Evolutionary conservation across 257 asterid genomes (phyloP).

Genomic region (Cinchona pubescens): DNA sequence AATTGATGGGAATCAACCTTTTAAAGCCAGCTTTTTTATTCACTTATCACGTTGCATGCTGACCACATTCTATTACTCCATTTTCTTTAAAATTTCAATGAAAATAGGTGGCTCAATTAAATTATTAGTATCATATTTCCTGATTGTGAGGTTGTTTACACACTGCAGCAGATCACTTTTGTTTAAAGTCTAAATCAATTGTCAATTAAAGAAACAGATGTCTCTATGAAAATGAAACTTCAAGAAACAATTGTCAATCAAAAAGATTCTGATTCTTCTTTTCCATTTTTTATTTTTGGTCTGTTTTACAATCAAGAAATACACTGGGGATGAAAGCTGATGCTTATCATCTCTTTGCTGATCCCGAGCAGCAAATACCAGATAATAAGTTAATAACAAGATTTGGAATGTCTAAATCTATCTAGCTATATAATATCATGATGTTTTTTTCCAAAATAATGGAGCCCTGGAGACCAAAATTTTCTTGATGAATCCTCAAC

Average conservation of each 20-base stretch:
- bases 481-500: conserved; percentile 4
- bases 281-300: too few species aligned
- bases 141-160: too few species aligned
- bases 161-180: too few species aligned
- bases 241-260: not conserved
- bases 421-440: not conserved
- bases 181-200: too few species aligned
- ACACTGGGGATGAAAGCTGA: not conserved
- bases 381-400: not conserved
- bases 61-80: not conserved
- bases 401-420: conserved; percentile 31
- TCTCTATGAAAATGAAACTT: too few species aligned
- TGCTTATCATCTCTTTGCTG: not conserved
- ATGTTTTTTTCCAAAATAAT: not conserved
- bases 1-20: not conserved
- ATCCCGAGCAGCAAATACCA: not conserved
- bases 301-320: not conserved
- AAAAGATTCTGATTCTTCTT: not conserved
- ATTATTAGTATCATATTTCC: too few species aligned
- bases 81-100: too few species aligned
- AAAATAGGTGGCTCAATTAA: too few species aligned
- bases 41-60: not conserved
- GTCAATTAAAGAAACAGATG: too few species aligned
- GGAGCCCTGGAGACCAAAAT: not conserved
- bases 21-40: not conserved